phyloP scores from a whole-genome alignment of 257 asterid genomes.

The Salvia hispanica region DNA sequence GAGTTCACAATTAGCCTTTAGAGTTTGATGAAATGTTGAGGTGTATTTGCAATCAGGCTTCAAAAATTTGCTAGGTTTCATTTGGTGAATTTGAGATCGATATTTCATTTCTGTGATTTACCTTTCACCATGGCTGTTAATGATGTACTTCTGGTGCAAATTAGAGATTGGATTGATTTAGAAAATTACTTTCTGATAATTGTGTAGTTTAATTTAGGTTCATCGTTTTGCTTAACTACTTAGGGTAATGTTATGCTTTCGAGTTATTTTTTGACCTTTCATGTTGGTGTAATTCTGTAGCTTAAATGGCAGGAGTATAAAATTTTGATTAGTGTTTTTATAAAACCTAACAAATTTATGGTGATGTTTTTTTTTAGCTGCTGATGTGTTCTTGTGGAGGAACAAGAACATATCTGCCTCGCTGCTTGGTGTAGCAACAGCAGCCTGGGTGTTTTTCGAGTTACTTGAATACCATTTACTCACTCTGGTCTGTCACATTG shows the following conservation, averaged over 20 bases:
- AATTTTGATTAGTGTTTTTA: neutral
- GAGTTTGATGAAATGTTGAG: neutral
- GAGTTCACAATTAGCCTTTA: constrained; percentile 8
- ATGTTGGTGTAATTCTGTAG: neutral
- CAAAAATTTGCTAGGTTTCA: neutral
- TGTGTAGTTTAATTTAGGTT: neutral
- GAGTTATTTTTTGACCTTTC: neutral
- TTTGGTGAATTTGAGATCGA: no score
- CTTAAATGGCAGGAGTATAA: neutral
- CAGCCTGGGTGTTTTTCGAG: constrained; percentile 79
- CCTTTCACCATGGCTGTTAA: constrained; percentile 1
- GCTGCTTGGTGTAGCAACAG: constrained; percentile 75
- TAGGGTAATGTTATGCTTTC: neutral
- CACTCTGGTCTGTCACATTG: constrained; percentile 68
- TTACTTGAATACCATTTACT: constrained; percentile 78
- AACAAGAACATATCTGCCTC: constrained; percentile 77
- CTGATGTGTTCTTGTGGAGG: constrained; percentile 92
- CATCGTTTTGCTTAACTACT: neutral
- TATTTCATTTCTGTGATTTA: neutral
- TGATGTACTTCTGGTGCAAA: neutral
- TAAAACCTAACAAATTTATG: constrained; percentile 23
- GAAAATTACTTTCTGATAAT: neutral
- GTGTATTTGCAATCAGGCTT: neutral
- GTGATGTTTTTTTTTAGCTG: constrained; percentile 52
- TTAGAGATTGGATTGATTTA: no score